Percentiles rank a stretch among this genome's conserved stretches.
These are phyloP conservation scores for Leishmania aethiopica DNA, from an alignment of 208 protist genomes.

Conservation along the genomic window DNA sequence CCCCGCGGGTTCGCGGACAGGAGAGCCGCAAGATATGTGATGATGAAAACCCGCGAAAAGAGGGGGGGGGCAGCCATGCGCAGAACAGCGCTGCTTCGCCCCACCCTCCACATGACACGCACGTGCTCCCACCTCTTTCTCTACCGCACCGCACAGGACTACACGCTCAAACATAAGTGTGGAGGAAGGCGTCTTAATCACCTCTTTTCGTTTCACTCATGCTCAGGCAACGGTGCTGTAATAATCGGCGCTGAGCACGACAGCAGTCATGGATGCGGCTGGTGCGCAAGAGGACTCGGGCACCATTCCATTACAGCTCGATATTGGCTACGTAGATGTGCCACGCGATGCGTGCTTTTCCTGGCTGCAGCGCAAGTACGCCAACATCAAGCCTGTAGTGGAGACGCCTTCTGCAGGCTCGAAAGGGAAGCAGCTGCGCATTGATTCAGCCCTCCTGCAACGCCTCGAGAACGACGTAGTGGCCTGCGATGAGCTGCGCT, in stretches of 20 bases:
- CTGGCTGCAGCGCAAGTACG: slow-evolving; percentile 45
- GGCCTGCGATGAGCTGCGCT: slow-evolving; percentile 50
- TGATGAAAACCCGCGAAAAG: neutral
- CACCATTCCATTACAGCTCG: slow-evolving; percentile 15
- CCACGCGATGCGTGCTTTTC: slow-evolving; percentile 48
- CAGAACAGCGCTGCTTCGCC: neutral
- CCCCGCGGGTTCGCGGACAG: neutral
- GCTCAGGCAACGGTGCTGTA: neutral
- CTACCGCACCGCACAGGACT: neutral
- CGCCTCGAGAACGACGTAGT: slow-evolving; percentile 47
- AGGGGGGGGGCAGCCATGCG: neutral
- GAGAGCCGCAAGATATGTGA: neutral
- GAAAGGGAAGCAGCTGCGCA: slow-evolving; percentile 12
- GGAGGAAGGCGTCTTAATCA: neutral
- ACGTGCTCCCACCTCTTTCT: neutral
- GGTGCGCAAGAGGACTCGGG: neutral
- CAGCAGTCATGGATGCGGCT: neutral
- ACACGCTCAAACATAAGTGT: neutral
- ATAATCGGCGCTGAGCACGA: neutral
- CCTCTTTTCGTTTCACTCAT: neutral
- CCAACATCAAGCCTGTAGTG: slow-evolving; percentile 3
- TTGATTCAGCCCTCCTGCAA: slow-evolving; percentile 12
- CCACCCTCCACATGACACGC: neutral
- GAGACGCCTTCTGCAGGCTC: neutral
- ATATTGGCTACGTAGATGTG: slow-evolving; percentile 24